phyloP scores from a whole-genome alignment of 352 stramenopile genomes.

The Phytopythium litorale region DNA sequence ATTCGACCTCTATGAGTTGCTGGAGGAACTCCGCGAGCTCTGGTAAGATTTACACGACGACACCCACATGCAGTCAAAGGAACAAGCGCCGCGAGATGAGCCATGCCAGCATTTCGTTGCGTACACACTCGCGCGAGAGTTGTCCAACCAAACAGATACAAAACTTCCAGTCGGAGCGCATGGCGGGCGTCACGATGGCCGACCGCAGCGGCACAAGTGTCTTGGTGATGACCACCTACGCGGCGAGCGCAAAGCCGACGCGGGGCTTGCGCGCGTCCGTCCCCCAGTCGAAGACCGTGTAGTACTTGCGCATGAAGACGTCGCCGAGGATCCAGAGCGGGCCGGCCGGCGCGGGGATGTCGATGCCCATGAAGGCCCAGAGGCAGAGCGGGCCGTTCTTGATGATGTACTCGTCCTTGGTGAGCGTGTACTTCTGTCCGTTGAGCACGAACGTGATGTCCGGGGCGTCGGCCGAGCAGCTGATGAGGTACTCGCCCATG shows the following conservation, averaged over 20 bases:
- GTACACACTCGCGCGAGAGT: background rate
- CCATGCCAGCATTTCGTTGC: background rate
- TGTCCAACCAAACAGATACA: background rate
- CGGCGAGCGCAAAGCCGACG: conserved; percentile 81
- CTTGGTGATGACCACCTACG: conserved; percentile 19
- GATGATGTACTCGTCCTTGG: conserved; percentile 92
- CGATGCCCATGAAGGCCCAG: conserved; percentile 95
- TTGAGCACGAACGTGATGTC: conserved; percentile 93
- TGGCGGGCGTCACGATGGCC: background rate
- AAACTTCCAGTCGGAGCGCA: background rate
- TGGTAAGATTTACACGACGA: too few relatives aligned
- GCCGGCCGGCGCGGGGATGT: conserved; percentile 82
- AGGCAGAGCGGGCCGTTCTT: conserved; percentile 90
- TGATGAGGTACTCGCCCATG: conserved; percentile 94
- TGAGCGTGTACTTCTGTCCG: conserved; percentile 90
- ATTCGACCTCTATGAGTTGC: too few relatives aligned
- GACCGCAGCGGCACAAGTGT: background rate
- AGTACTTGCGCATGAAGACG: conserved; percentile 95
- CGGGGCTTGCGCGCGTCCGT: conserved; percentile 68
- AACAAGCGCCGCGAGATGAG: background rate
- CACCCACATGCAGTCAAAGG: background rate
- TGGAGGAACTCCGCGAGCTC: too few relatives aligned
- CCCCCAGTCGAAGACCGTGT: conserved; percentile 92
- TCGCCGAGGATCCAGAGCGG: conserved; percentile 91
- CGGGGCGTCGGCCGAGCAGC: conserved; percentile 86